These are phyloP conservation scores for Penicillium arizonense DNA, from an alignment of 495 filamentous ascomycete genomes.

Conservation along the genomic window DNA sequence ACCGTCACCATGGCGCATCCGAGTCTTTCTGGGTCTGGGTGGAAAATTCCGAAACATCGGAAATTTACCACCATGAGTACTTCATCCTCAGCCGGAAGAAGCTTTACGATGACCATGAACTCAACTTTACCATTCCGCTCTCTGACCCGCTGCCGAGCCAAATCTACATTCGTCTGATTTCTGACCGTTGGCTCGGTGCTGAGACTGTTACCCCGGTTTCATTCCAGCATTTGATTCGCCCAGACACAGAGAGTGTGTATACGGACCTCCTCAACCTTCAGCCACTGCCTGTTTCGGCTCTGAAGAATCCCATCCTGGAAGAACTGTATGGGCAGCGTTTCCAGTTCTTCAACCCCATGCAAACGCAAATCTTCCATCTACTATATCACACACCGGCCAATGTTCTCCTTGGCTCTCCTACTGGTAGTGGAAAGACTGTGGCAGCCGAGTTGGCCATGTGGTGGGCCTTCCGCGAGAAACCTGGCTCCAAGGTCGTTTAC, in stretches of 20 bases:
- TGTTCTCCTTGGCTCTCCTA: conserved; percentile 94
- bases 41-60: conserved; percentile 94
- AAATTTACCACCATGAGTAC: conserved; percentile 97
- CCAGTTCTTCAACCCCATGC: conserved; percentile 98
- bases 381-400: conserved; percentile 90
- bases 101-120: conserved; percentile 88
- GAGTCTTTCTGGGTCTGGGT: conserved; percentile 99
- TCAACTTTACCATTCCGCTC: conserved; percentile 96
- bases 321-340: conserved; percentile 87
- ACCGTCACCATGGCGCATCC: conserved; percentile 88
- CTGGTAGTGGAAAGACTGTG: conserved; percentile 95
- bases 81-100: conserved; percentile 90
- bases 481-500: conserved; percentile 97
- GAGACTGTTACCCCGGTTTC: conserved; percentile 93
- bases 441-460: conserved; percentile 99
- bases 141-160: conserved; percentile 90
- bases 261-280: conserved; percentile 92
- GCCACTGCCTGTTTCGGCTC: conserved; percentile 80
- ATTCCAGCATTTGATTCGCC: conserved; percentile 96
- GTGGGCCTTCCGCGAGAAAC: conserved; percentile 97
- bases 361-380: conserved; percentile 96
- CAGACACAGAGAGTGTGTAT: conserved; percentile 96
- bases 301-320: conserved; percentile 85
- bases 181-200: conserved; percentile 95
- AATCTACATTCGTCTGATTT: conserved; percentile 92